Evolutionary conservation across 2,329 filamentous ascomycete genomes (phyloP).

Genomic region (Zasmidium cellare): DNA sequence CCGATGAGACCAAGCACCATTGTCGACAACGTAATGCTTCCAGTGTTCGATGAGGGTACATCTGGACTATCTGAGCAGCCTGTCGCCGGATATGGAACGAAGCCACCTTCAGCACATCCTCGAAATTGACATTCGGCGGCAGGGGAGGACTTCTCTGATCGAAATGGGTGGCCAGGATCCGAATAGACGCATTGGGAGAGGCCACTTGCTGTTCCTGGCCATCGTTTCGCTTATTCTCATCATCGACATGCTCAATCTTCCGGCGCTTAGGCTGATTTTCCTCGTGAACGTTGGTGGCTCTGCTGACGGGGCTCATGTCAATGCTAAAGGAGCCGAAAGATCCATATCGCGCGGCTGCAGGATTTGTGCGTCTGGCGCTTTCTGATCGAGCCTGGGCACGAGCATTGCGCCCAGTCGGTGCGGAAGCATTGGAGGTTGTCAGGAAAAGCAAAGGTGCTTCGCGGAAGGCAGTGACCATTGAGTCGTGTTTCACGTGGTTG

Average conservation of each 20-base stretch:
- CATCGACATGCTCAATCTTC: neutral
- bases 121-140: conserved; percentile 11
- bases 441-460: neutral
- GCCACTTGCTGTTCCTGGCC: neutral
- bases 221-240: neutral
- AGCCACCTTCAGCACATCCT: conserved; percentile 14
- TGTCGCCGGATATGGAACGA: conserved; percentile 16
- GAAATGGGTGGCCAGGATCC: conserved; percentile 6
- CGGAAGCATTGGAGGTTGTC: neutral
- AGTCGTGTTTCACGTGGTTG: neutral
- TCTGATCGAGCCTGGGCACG: neutral
- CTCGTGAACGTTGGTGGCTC: neutral
- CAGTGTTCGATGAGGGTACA: conserved; percentile 8
- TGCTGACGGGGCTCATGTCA: neutral
- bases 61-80: conserved; percentile 12
- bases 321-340: neutral
- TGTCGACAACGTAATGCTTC: conserved; percentile 16
- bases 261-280: neutral
- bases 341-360: neutral
- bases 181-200: neutral
- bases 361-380: neutral
- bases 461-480: neutral
- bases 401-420: neutral
- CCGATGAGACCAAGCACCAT: conserved; percentile 12
- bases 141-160: conserved; percentile 4